Base-by-base conservation (phyloP, 495 filamentous ascomycete genomes). In the Penicillium lagena region DNA sequence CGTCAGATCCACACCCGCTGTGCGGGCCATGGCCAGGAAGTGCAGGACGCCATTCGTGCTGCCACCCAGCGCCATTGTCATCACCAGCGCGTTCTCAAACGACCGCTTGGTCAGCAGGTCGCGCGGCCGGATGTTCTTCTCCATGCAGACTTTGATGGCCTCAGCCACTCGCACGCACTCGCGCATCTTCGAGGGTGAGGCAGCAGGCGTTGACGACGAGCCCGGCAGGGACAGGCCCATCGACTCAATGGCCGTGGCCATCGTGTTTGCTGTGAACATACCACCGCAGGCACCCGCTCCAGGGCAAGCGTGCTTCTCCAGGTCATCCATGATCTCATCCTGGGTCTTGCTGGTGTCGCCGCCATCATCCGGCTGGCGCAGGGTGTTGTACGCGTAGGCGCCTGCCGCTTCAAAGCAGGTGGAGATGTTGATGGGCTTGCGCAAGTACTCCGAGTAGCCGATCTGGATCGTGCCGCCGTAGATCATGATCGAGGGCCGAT, bases 241-340 rank as follows among this genome's bases (percentile, higher is more conserved):
- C 7, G 89, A 86, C 64, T 98, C 93, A 50, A 98, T 89, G 11
- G 90, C 90, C 0, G 90, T 94, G 6, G 89, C 87, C 90, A 98
- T 95, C 2, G 93, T 96, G 63, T 98, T 98, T 43, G 93, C 93
- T 2, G 93, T 98, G 79, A 87, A 98, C 81, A 83, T 98, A 39
- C 93, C 93, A 50, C 93, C 93, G 55, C 93, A 98, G n/a, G 90
- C 90, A 29, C 91, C 91, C 11, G 87, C 82, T 11, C 87, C 89
- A 17, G 93, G 93, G 63, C 93, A 96, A 4, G 91, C 82, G 51
- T 96, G 73, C 37, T 72, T 75, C 65, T 95, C 87, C 29, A 98
- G 75, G 60, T 96, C 93, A 38, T 84, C 81, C 73, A 96, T 81
- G 43, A 96, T 76, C 35, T 96, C 87, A 44, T 81, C 81, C 28